Conservation (phyloP, 148 eudicot species). For the Arctostaphylos glauca region DNA sequence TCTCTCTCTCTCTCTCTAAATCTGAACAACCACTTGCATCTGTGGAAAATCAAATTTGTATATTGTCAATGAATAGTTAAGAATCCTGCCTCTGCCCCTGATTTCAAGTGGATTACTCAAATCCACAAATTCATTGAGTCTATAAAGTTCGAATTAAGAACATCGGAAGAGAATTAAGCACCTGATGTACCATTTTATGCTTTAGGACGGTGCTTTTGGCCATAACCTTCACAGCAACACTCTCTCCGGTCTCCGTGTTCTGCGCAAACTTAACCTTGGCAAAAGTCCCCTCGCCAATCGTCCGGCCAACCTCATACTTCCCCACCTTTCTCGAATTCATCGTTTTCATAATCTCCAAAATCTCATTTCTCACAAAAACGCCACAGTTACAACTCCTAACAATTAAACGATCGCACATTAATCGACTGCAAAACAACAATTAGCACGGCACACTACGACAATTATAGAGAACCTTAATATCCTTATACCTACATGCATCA, state of each 20-base stretch:
- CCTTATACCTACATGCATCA: neutral
- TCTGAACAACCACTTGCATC: too few species aligned
- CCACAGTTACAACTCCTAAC: neutral
- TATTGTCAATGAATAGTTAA: neutral
- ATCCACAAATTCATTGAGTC: neutral
- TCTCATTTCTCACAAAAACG: conserved; percentile 15
- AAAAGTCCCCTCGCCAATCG: conserved; percentile 83
- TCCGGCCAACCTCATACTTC: conserved; percentile 79
- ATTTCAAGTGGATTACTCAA: neutral
- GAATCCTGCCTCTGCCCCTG: neutral
- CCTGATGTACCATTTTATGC: conserved; percentile 95
- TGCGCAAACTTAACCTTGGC: conserved; percentile 82
- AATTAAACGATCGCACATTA: neutral
- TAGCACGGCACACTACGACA: neutral
- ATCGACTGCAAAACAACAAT: neutral
- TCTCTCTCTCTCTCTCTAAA: too few species aligned
- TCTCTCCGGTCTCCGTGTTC: conserved; percentile 65
- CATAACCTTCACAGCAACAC: conserved; percentile 80
- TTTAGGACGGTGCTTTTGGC: conserved; percentile 77
- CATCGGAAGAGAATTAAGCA: conserved; percentile 8
- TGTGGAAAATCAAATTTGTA: too few species aligned
- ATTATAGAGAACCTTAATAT: neutral
- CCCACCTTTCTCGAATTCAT: conserved; percentile 52
- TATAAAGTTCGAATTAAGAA: neutral
- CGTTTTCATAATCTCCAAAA: conserved; percentile 19